A percentile compares a stretch with the other conserved stretches of the same genome.
Conservation (phyloP, 2,329 filamentous ascomycete genomes). For the Cephalotrichum gorgonifer region DNA sequence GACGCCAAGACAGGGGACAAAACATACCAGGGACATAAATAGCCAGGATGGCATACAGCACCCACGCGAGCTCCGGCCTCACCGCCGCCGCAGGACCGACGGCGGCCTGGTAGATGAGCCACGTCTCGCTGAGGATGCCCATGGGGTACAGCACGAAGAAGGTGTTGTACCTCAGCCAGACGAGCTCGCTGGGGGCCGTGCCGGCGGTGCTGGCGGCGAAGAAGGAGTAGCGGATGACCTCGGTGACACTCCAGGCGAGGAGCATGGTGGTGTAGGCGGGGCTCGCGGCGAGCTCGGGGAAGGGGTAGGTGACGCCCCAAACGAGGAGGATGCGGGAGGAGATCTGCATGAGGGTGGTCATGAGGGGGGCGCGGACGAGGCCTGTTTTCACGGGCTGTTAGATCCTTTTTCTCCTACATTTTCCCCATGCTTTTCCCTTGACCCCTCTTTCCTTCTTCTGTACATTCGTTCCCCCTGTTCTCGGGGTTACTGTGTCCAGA, state of each 20-base stretch:
- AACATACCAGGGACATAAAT: conserved; percentile 71
- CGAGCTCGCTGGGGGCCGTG: conserved; percentile 52
- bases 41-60: conserved; percentile 54
- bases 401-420: neutral
- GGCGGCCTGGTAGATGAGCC: conserved; percentile 60
- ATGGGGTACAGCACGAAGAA: conserved; percentile 91
- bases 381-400: conserved; percentile 34
- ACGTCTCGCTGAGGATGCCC: conserved; percentile 81
- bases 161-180: conserved; percentile 82
- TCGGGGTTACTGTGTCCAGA: neutral
- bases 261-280: conserved; percentile 69
- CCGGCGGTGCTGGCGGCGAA: conserved; percentile 66
- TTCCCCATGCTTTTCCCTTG: neutral
- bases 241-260: conserved; percentile 78
- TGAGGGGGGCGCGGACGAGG: conserved; percentile 72
- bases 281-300: conserved; percentile 53
- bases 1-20: neutral
- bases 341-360: conserved; percentile 87
- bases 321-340: conserved; percentile 78
- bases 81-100: conserved; percentile 44
- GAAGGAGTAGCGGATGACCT: conserved; percentile 88
- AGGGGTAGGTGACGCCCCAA: conserved; percentile 70
- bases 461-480: neutral
- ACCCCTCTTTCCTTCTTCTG: conserved; percentile 6
- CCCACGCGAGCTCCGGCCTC: conserved; percentile 41